phyloP scores from a whole-genome alignment of 176 grass and related monocot genomes.

The Phyllostachys edulis region DNA sequence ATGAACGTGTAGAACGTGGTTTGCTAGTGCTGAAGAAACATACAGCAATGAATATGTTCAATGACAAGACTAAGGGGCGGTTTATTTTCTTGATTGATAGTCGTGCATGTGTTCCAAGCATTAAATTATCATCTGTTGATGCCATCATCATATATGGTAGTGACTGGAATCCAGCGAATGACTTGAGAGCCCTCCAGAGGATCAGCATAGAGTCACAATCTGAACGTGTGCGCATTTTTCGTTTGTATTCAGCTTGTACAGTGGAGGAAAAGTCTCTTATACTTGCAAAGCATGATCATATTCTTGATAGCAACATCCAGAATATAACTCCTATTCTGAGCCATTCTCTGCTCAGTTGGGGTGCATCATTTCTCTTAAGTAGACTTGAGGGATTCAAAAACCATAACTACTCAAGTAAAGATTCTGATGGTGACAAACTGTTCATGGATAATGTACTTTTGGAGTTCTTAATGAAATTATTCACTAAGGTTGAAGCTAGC shows the following conservation, averaged over 20 bases:
- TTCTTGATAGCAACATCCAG: slow-evolving; percentile 62
- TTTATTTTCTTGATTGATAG: slow-evolving; percentile 91
- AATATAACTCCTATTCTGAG: slow-evolving; percentile 60
- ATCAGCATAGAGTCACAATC: slow-evolving; percentile 67
- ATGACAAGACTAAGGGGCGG: slow-evolving; percentile 72
- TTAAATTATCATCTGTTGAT: slow-evolving; percentile 85
- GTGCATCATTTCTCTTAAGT: slow-evolving; percentile 63
- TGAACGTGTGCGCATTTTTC: slow-evolving; percentile 59
- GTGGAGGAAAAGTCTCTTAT: slow-evolving; percentile 86
- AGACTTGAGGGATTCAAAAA: slow-evolving; percentile 64
- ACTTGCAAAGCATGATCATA: slow-evolving; percentile 71
- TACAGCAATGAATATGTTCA: slow-evolving; percentile 75
- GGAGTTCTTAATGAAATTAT: slow-evolving; percentile 49
- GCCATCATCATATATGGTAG: slow-evolving; percentile 77
- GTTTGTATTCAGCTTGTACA: slow-evolving; percentile 73
- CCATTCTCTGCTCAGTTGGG: slow-evolving; percentile 89
- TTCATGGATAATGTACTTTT: slow-evolving; percentile 51
- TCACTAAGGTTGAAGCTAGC: slow-evolving; percentile 37
- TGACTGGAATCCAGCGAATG: slow-evolving; percentile 90
- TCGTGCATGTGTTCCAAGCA: slow-evolving; percentile 76
- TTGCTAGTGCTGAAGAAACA: slow-evolving; percentile 64
- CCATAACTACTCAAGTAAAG: slow-evolving; percentile 29
- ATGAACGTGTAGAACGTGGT: slow-evolving; percentile 69
- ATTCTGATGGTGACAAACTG: slow-evolving; percentile 34
- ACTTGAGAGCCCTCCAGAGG: slow-evolving; percentile 65